Evolutionary conservation across 352 stramenopile genomes (phyloP).

Genomic region (Pythium phragmitis): DNA sequence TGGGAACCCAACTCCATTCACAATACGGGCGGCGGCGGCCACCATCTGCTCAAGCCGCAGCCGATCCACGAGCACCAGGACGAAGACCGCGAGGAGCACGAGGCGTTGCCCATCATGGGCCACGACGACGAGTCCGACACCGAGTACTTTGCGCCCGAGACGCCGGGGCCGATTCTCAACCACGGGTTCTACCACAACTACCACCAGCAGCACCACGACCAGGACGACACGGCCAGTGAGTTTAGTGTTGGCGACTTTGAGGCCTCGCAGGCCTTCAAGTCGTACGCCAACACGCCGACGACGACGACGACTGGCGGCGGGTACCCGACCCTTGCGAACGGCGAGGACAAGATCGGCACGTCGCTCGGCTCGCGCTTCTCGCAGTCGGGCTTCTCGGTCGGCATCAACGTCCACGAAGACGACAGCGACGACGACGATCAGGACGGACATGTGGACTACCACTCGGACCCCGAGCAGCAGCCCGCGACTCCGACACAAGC

Average conservation of each 20-base stretch:
- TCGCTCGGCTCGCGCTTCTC: slow-evolving; percentile 19
- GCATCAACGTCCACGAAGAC: slow-evolving; percentile 15
- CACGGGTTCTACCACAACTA: slow-evolving; percentile 17
- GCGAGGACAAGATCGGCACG: slow-evolving; percentile 7
- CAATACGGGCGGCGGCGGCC: neutral
- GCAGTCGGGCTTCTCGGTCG: slow-evolving; percentile 24
- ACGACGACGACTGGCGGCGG: neutral
- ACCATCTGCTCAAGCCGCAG: neutral
- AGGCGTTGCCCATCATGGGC: slow-evolving; percentile 19
- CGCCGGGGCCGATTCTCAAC: slow-evolving; percentile 2
- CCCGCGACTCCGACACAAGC: neutral
- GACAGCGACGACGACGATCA: slow-evolving; percentile 22
- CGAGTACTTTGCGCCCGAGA: slow-evolving; percentile 23
- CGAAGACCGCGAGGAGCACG: slow-evolving; percentile 12
- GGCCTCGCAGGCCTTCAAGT: slow-evolving; percentile 19
- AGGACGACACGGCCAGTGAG: slow-evolving; percentile 23
- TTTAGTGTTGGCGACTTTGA: slow-evolving; percentile 28
- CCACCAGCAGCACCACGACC: slow-evolving; percentile 13
- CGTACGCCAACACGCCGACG: slow-evolving; percentile 5
- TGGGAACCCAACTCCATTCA: slow-evolving; percentile 12
- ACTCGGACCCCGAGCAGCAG: slow-evolving; percentile 21
- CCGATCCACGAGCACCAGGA: slow-evolving; percentile 23
- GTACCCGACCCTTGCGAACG: neutral
- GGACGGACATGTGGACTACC: slow-evolving; percentile 20
- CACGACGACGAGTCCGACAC: slow-evolving; percentile 23